Base-by-base conservation (phyloP, 371 early-diverging fungal genomes). In the Syncephalastrum racemosum region DNA sequence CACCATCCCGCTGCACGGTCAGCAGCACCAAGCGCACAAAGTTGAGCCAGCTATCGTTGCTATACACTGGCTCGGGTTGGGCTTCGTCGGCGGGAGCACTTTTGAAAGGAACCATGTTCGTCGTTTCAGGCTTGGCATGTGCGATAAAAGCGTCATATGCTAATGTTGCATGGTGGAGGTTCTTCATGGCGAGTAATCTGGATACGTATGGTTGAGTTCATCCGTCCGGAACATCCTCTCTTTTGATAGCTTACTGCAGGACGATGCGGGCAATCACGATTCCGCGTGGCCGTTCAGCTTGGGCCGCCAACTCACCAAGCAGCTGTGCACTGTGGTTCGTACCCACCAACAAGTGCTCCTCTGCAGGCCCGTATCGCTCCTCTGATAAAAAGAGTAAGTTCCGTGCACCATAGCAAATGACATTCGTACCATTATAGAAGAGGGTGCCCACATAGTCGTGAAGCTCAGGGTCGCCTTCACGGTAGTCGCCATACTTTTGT, bases 401-500 rank as follows among this genome's bases (percentile, higher is more conserved):
- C 13, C 24, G 18, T 24, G 24, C 7, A 14, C 14, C 19, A 16
- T 8, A 18, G 13, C 10, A 10, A 14, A 42, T 36, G 25, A 4
- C 10, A 13, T 42, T 23, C 56, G 63, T 70, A 80, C 84, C 88
- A 55, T 81, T 71, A 63, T 79, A 84, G 64, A 79, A 82, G 51
- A 90, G 72, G 31, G 88, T 78, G 4, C 92, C 96, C 25, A 92
- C 72, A 53, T 85, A 89, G 59, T 96, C 93, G 58, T 95, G 94
- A 41, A 96, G 74, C 57, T 82, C 86, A 23, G 87, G 82, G 62
- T 96, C 95, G 13, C 94, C 96, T 10, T 82, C 81, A 25, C 79
- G 75, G 63, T 68, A 77, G 4, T 81, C 77, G 42, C 85, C 79
- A 41, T 75, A 46, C 54, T 73, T 82, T 53, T 79, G 74, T 15